Percentiles rank a stretch among this genome's conserved stretches.
Evolutionary conservation across 2,329 filamentous ascomycete species (phyloP).

Genomic region (Beauveria brongniartii): DNA sequence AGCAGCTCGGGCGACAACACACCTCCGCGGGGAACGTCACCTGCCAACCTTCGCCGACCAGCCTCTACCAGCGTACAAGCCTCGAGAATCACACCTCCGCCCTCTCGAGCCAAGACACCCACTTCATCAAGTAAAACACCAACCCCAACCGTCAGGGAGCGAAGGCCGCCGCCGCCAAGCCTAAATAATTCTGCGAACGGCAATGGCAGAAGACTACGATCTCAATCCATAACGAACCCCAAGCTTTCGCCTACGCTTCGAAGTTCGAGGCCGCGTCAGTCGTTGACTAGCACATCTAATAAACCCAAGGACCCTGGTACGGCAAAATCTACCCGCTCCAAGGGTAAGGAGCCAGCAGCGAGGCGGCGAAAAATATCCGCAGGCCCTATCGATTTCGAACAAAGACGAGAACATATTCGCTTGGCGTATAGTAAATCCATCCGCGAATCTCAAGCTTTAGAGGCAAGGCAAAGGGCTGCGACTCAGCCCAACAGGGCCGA

Average conservation of each 20-base stretch:
- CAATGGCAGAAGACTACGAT: slow-evolving; percentile 56
- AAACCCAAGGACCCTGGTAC: slow-evolving; percentile 56
- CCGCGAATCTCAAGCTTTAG: slow-evolving; percentile 59
- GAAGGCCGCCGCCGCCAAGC: slow-evolving; percentile 33
- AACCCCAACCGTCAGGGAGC: slow-evolving; percentile 25
- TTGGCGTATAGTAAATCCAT: slow-evolving; percentile 81
- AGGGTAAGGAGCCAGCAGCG: slow-evolving; percentile 21
- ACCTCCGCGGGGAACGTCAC: slow-evolving; percentile 50
- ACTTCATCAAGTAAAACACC: slow-evolving; percentile 37
- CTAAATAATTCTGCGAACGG: slow-evolving; percentile 38
- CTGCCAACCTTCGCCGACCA: slow-evolving; percentile 36
- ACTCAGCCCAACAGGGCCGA: slow-evolving; percentile 38
- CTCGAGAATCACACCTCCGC: slow-evolving; percentile 26
- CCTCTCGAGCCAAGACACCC: slow-evolving; percentile 32
- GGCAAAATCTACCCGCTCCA: slow-evolving; percentile 36
- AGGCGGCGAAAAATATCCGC: slow-evolving; percentile 49
- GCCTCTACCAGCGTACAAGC: slow-evolving; percentile 33
- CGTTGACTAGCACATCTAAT: slow-evolving; percentile 68
- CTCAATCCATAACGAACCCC: slow-evolving; percentile 61
- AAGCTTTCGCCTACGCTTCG: slow-evolving; percentile 72
- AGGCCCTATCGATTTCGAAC: slow-evolving; percentile 76
- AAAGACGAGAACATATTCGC: slow-evolving; percentile 72
- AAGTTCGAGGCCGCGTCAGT: slow-evolving; percentile 73
- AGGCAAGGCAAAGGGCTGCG: slow-evolving; percentile 42
- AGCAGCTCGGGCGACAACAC: slow-evolving; percentile 39